Base-by-base conservation (phyloP, 495 filamentous ascomycete species). In the Penicillium roqueforti region DNA sequence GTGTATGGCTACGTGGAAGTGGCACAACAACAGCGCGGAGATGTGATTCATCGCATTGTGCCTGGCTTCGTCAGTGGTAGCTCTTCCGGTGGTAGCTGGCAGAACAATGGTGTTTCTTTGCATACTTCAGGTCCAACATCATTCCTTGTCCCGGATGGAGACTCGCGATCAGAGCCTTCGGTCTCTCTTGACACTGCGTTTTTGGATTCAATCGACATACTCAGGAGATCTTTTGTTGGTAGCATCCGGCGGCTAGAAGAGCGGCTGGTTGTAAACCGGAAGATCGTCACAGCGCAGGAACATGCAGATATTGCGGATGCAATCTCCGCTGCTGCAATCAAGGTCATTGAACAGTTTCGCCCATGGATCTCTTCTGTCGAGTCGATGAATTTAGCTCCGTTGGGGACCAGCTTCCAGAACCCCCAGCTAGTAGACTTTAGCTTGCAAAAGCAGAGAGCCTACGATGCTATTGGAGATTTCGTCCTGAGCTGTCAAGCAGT, bases 1-100 rank as follows among this genome's bases (percentile, higher is more conserved):
- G 91, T 97, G 23, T 95, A 89, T 67, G 91, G 89, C 56, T 98
- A 95, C 69, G 92, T 97, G 13, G 92, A 97, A 62, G 87, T 97
- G 50, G 93, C 93, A 19, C 85, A 87, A 60, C 87, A 92, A 60
- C 93, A 97, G 64, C 80, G 92, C 41, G 91, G 90, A 39, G 91
- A 95, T 59, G 84, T 86, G 20, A 91, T 98, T 39, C 87, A 87
- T 4, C 84, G 93, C n/a, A 76, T 97, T 19, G 82, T 89, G 37
- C 93, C 93, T 22, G 95, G 93, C 2, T 98, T 98, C 65, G 83
- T 97, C 37, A 80, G 87, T 47, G 89, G 89, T 6, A 95, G 88
- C 61, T 82, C 77, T 46, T 78, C 80, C 20, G 91, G 90, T 41
- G 93, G 91, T 13, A 95, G 83, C 63, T 98, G 95, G 95, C 90